Conservation (phyloP, 192 early-diverging fungal species). For the Mortierella hygrophila region DNA sequence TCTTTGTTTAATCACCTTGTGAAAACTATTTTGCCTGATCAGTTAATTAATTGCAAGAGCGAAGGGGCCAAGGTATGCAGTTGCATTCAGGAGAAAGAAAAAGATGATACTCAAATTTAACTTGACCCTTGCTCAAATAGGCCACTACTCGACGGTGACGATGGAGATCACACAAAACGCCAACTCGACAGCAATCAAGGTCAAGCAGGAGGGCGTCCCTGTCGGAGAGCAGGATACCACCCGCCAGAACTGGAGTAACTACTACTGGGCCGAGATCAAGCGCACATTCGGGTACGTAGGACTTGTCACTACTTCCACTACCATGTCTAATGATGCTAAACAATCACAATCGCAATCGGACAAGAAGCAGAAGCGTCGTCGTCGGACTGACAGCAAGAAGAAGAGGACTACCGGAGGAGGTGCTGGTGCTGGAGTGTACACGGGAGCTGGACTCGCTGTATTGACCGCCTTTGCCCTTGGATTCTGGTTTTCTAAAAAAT, state of each 20-base stretch:
- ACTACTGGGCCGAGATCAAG: conserved; percentile 96
- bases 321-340: conserved; percentile 9
- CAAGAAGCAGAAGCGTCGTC: conserved; percentile 38
- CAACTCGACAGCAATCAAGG: conserved; percentile 74
- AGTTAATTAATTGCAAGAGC: not conserved
- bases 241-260: conserved; percentile 88
- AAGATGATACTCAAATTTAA: not conserved
- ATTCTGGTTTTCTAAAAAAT: conserved; percentile 57
- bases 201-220: conserved; percentile 89
- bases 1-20: too few species aligned
- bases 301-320: conserved; percentile 29
- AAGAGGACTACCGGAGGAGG: conserved; percentile 13
- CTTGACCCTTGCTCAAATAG: conserved; percentile 36
- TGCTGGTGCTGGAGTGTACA: conserved; percentile 33
- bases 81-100: not conserved
- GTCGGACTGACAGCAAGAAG: conserved; percentile 25
- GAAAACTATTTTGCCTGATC: too few species aligned
- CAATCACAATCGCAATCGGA: conserved; percentile 19
- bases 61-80: not conserved
- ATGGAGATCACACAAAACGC: conserved; percentile 78
- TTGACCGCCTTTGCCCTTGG: conserved; percentile 62
- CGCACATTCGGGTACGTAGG: conserved; percentile 87
- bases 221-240: conserved; percentile 90
- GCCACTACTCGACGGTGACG: conserved; percentile 87
- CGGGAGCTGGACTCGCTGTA: conserved; percentile 56